A percentile compares a stretch with the other conserved stretches of the same genome.
Evolutionary conservation across 2,329 filamentous ascomycete genomes (phyloP).

Genomic region (Fusarium caatingaense): DNA sequence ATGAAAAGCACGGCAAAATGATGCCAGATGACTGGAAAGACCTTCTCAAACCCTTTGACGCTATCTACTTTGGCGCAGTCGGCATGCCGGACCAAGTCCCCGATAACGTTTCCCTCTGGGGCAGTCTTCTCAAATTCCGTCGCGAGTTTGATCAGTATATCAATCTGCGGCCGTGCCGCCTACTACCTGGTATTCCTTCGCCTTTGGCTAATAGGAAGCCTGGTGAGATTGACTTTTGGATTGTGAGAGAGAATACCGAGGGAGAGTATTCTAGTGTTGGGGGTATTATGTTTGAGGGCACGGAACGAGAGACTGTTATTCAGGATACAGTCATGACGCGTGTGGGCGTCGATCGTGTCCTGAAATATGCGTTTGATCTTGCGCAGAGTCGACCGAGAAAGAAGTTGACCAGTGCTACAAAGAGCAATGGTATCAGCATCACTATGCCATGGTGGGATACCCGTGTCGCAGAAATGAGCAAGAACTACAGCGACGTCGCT

Average conservation of each 20-base stretch:
- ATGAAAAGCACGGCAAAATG: slow-evolving; percentile 56
- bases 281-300: slow-evolving; percentile 69
- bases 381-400: slow-evolving; percentile 68
- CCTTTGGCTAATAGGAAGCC: slow-evolving; percentile 64
- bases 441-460: slow-evolving; percentile 78
- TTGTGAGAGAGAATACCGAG: slow-evolving; percentile 74
- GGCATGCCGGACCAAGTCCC: slow-evolving; percentile 67
- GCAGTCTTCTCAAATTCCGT: slow-evolving; percentile 73
- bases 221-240: slow-evolving; percentile 74
- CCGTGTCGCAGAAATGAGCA: slow-evolving; percentile 64
- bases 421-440: slow-evolving; percentile 74
- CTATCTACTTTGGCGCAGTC: slow-evolving; percentile 76
- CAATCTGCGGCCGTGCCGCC: slow-evolving; percentile 72
- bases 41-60: slow-evolving; percentile 68
- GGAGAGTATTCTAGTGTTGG: slow-evolving; percentile 76
- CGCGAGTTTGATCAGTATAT: slow-evolving; percentile 76
- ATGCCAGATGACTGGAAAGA: slow-evolving; percentile 61
- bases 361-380: slow-evolving; percentile 73
- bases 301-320: slow-evolving; percentile 69
- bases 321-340: slow-evolving; percentile 74
- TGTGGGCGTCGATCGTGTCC: slow-evolving; percentile 68
- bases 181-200: slow-evolving; percentile 69
- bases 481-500: slow-evolving; percentile 67
- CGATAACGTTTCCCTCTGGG: slow-evolving; percentile 76
- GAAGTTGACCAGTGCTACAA: slow-evolving; percentile 73